phyloP scores from a whole-genome alignment of 768 basidiomycete genomes.

The Tulasnella calospora region DNA sequence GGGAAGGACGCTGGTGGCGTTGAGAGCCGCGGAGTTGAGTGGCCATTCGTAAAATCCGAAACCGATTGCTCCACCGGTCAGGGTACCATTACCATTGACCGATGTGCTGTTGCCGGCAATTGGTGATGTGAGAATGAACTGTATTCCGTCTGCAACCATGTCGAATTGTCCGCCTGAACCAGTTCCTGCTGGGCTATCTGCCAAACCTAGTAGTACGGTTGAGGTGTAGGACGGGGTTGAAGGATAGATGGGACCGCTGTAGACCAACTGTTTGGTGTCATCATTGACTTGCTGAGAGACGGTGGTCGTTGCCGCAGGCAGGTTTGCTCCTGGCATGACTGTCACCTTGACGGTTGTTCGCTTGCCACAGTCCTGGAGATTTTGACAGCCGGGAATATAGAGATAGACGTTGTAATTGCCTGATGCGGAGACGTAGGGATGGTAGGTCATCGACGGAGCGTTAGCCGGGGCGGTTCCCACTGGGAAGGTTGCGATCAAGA shows the following conservation, averaged over 20 bases:
- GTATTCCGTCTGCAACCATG: constrained; percentile 81
- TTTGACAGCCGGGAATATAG: constrained; percentile 78
- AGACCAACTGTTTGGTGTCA: constrained; percentile 62
- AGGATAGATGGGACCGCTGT: constrained; percentile 78
- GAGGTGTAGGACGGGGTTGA: constrained; percentile 64
- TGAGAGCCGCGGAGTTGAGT: constrained; percentile 43
- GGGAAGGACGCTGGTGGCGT: constrained; percentile 58
- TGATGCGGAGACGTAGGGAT: constrained; percentile 84
- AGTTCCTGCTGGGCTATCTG: constrained; percentile 55
- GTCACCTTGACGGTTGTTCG: constrained; percentile 80
- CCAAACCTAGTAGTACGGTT: constrained; percentile 70
- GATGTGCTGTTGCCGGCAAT: constrained; percentile 35
- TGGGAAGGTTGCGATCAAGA: constrained; percentile 61
- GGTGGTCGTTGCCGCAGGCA: constrained; percentile 60
- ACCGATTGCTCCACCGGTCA: constrained; percentile 42
- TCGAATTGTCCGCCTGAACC: constrained; percentile 67
- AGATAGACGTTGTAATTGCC: constrained; percentile 83
- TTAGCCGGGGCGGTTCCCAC: constrained; percentile 57
- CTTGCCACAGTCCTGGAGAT: constrained; percentile 69
- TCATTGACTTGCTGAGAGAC: constrained; percentile 65
- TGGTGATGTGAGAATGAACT: constrained; percentile 63
- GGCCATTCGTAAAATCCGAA: constrained; percentile 94
- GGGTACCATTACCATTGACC: constrained; percentile 37
- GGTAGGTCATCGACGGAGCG: constrained; percentile 82
- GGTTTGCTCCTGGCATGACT: constrained; percentile 69